Evolutionary conservation across 1,284 basidiomycete genomes (phyloP).

Genomic region (Apiotrichum montevideense): DNA sequence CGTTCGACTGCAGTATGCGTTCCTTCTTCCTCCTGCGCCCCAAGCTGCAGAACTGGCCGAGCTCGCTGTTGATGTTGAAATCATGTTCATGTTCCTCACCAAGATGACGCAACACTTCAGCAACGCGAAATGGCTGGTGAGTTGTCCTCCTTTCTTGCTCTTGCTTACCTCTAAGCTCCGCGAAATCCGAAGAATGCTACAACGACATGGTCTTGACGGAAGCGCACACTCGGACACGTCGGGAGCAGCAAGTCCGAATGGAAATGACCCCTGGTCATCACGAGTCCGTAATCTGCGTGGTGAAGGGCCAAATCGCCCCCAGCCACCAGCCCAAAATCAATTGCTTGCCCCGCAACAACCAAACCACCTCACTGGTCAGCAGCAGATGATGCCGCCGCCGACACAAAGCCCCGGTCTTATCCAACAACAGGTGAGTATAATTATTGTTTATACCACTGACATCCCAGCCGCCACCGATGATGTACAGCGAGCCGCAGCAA

Average conservation of each 20-base stretch:
- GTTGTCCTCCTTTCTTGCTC: too few species aligned
- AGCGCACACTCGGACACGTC: slow-evolving; percentile 8
- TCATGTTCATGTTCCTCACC: slow-evolving; percentile 9
- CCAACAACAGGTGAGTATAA: too few species aligned
- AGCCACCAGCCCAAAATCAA: too few species aligned
- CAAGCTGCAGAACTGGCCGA: slow-evolving; percentile 12
- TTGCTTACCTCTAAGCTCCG: background rate
- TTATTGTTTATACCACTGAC: background rate
- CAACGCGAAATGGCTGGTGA: slow-evolving; percentile 1
- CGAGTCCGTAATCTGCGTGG: slow-evolving; percentile 10
- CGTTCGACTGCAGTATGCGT: slow-evolving; percentile 15
- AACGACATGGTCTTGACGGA: slow-evolving; percentile 16
- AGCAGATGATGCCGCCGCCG: background rate
- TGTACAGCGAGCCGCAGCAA: background rate
- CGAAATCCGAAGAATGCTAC: slow-evolving; percentile 16
- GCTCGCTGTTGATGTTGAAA: slow-evolving; percentile 10
- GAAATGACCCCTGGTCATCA: slow-evolving; percentile 10
- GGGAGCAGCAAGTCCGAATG: slow-evolving; percentile 9
- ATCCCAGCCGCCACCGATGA: background rate
- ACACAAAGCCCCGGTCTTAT: background rate
- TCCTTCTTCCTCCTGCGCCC: slow-evolving; percentile 8
- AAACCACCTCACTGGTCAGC: background rate
- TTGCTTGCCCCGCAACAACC: too few species aligned
- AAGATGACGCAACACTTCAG: slow-evolving; percentile 6
- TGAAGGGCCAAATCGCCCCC: background rate